A percentile compares a stretch with the other conserved stretches of the same genome.
Conservation (phyloP, 2,329 filamentous ascomycete genomes). For the Pestalotiopsis sp. region DNA sequence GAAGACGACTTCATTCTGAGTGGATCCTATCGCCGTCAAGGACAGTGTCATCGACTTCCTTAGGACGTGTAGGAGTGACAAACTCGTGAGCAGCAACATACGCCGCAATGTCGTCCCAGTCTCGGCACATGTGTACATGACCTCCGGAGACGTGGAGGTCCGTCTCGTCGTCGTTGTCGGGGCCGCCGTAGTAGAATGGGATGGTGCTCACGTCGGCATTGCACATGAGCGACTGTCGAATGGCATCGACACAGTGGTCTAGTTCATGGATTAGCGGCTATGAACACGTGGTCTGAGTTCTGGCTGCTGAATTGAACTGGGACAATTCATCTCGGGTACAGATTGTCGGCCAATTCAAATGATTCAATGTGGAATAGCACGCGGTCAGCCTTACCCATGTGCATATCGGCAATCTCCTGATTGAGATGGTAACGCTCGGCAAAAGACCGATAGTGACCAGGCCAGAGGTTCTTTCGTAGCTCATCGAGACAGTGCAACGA, state of each 20-base stretch:
- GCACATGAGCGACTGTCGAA: not conserved
- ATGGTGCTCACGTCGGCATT: slow-evolving; percentile 1
- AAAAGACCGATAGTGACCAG: not conserved
- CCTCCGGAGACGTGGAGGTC: not conserved
- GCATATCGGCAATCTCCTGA: not conserved
- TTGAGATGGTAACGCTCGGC: slow-evolving; percentile 1
- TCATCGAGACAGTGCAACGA: slow-evolving; percentile 13
- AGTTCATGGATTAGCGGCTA: not conserved
- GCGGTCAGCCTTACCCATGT: not conserved
- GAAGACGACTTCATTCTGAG: not conserved
- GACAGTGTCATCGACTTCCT: not conserved
- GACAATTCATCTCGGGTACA: too few species aligned
- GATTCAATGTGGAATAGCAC: too few species aligned
- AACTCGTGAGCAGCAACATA: not conserved
- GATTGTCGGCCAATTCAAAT: too few species aligned
- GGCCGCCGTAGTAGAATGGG: not conserved
- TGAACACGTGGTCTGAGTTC: not conserved
- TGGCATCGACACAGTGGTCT: slow-evolving; percentile 4
- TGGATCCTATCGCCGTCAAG: not conserved
- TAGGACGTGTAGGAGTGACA: not conserved
- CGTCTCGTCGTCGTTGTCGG: not conserved
- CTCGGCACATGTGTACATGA: not conserved
- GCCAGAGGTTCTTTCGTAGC: slow-evolving; percentile 8
- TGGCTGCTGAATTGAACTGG: not conserved
- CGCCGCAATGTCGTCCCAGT: not conserved